These are phyloP conservation scores for Hortaea werneckii DNA, from an alignment of 2,329 filamentous ascomycete species.

Conservation along the genomic window DNA sequence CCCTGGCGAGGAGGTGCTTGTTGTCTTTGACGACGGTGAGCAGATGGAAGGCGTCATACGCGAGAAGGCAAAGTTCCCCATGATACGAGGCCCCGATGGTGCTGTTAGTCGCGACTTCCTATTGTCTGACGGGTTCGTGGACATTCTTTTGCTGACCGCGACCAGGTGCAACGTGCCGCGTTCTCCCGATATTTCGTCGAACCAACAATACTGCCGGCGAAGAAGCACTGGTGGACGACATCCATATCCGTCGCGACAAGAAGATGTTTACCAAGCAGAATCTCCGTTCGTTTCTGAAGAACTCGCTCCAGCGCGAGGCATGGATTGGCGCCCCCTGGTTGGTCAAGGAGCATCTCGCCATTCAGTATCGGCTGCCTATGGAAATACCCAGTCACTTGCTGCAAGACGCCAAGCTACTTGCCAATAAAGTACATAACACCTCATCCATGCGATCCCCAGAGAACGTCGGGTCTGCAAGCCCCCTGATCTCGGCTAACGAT, in stretches of 20 bases:
- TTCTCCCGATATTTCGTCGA: constrained; percentile 75
- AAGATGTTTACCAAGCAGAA: constrained; percentile 93
- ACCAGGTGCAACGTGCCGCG: constrained; percentile 49
- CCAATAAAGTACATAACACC: constrained; percentile 10
- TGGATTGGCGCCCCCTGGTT: constrained; percentile 97
- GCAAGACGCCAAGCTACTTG: constrained; percentile 57
- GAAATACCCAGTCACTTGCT: constrained; percentile 73
- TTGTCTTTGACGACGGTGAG: constrained; percentile 61
- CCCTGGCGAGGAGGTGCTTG: constrained; percentile 73
- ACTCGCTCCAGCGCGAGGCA: constrained; percentile 80
- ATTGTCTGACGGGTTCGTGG: neutral
- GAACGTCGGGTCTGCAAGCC: neutral
- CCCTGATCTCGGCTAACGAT: neutral
- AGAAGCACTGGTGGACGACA: constrained; percentile 69
- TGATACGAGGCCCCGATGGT: constrained; percentile 53
- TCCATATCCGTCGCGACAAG: constrained; percentile 75
- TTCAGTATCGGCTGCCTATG: constrained; percentile 76
- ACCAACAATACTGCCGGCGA: constrained; percentile 54
- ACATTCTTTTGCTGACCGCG: neutral
- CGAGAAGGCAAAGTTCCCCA: constrained; percentile 71
- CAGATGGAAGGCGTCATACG: constrained; percentile 54
- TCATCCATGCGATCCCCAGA: neutral
- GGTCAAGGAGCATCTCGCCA: constrained; percentile 77
- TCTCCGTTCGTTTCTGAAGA: constrained; percentile 86
- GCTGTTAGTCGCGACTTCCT: constrained; percentile 15